Base-by-base conservation (phyloP, 2,329 filamentous ascomycete species). In the Fusarium guadeloupense region DNA sequence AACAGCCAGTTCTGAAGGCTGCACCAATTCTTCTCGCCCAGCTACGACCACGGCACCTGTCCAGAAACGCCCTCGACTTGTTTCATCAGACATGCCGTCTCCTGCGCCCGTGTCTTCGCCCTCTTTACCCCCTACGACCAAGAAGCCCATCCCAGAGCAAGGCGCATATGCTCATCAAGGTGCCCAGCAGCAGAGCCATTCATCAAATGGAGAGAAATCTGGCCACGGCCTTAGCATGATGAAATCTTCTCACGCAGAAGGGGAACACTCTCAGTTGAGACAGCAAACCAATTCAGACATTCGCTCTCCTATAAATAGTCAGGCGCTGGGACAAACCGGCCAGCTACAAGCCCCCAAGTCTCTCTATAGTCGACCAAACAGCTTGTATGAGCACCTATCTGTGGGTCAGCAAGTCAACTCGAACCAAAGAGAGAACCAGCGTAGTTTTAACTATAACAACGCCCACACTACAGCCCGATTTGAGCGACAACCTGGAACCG, bases 401-500 rank as follows among this genome's bases (percentile, higher is more conserved):
- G 4, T 50, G n/a, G 23, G 14, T 5, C 40, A 38, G 6, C 23
- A 34, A 1, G n/a, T n/a, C 9, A 49, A n/a, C 14, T 13, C 37
- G 9, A 12, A 26, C 3, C 19, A 39, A 1, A 50, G 35, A 48
- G 58, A 56, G 2, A 47, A 49, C 13, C 55, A 61, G 31, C 41
- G 17, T n/a, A 50, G 19, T 31, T 38, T 33, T 5, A 23, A 13
- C 2, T 21, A 35, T n/a, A 47, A 48, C 14, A 38, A 33, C 17
- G 9, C 35, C 13, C 35, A 57, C 14, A 47, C 55, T 10, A 38
- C 40, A 12, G 59, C 51, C 28, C 54, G 48, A 2, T 62, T 64
- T 17, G 61, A 62, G n/a, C 25, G 41, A 17, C 44, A 42, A 34
- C 20, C 40, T 4, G 51, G 50, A n/a, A 64, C 51, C 5, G 49